Base-by-base conservation (phyloP, 2,329 filamentous ascomycete genomes). In the Nannizziopsis arthrosporioides region DNA sequence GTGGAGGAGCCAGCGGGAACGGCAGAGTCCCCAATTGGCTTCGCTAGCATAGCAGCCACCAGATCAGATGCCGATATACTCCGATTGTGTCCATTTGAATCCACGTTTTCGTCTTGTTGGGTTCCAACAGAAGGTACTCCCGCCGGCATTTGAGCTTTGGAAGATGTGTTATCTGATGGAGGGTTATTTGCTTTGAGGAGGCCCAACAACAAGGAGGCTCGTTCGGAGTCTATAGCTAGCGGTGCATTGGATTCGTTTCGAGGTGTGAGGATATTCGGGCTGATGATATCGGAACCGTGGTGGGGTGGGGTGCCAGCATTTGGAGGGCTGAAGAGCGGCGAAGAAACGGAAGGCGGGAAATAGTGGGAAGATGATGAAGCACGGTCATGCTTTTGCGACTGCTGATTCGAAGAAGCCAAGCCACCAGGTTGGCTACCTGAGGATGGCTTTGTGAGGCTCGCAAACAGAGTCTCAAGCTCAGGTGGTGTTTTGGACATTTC, bases 141-240 rank as follows among this genome's bases (percentile, higher is more conserved):
- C 10, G 35, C 38, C 18, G 36, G 15, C 11, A 40, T 49, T 44
- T 60, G 54, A 47, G 58, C 56, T 30, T 42, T 49, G 14, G 47
- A n/a, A 9, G 48, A 32, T 27, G 15, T 31, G 35, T 37, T 56
- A 14, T 60, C 55, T 12, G 45, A 30, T 44, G 66, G 53, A 35
- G 70, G 64, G 55, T 76, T 70, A 52, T 75, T 80, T 65, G 81
- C 82, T 63, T 80, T 80, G 53, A 85, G 70, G 52, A 84, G 64
- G 58, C 76, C 82, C 51, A 84, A 70, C 54, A 85, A 63, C 57
- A 75, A 78, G 53, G 72, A 71, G 12, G 76, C 74, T 51, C 73
- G 71, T 49, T 73, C 71, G 43, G 66, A 61, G 51, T 68, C 71
- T 39, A 59, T 55, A 17, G 61, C 55, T 56, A 62, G 50, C 61